These are phyloP conservation scores for Jimgerdemannia flammicorona DNA, from an alignment of 192 early-diverging fungal genomes.

Conservation along the genomic window DNA sequence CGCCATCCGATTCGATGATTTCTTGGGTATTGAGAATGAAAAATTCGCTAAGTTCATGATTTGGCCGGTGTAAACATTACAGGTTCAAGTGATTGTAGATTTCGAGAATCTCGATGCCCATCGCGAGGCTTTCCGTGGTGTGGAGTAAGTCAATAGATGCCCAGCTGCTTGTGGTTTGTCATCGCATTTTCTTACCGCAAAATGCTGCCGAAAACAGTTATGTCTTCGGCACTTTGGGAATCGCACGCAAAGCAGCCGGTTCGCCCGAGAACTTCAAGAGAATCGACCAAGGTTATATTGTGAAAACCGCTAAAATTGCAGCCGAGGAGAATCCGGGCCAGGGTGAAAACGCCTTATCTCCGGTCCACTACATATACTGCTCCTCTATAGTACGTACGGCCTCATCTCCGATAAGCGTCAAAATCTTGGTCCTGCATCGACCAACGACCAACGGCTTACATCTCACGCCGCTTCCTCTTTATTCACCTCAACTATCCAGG, in stretches of 20 bases:
- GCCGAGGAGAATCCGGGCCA: conserved; percentile 44
- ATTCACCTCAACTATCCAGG: conserved; percentile 6
- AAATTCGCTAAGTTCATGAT: not conserved
- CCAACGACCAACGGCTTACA: conserved; percentile 23
- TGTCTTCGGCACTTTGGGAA: conserved; percentile 72
- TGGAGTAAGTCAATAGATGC: conserved; percentile 34
- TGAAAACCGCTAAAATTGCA: conserved; percentile 60
- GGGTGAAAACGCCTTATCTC: conserved; percentile 13
- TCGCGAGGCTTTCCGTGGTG: conserved; percentile 34
- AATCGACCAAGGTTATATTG: conserved; percentile 77
- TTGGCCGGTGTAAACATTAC: not conserved
- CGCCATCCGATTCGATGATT: not conserved
- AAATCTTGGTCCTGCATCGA: conserved; percentile 1
- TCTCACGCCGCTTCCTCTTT: conserved; percentile 24
- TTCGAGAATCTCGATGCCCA: conserved; percentile 63
- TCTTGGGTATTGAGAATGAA: not conserved
- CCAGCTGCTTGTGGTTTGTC: not conserved
- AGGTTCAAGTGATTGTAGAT: conserved; percentile 66
- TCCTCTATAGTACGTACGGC: conserved; percentile 28
- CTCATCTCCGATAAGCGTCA: not conserved
- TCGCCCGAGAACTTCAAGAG: conserved; percentile 61
- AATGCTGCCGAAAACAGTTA: conserved; percentile 36
- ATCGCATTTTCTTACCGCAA: conserved; percentile 11
- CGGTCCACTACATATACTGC: conserved; percentile 51
- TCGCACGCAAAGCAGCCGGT: conserved; percentile 64